phyloP scores from a whole-genome alignment of 2,329 filamentous ascomycete species.

The Alternaria viburni region DNA sequence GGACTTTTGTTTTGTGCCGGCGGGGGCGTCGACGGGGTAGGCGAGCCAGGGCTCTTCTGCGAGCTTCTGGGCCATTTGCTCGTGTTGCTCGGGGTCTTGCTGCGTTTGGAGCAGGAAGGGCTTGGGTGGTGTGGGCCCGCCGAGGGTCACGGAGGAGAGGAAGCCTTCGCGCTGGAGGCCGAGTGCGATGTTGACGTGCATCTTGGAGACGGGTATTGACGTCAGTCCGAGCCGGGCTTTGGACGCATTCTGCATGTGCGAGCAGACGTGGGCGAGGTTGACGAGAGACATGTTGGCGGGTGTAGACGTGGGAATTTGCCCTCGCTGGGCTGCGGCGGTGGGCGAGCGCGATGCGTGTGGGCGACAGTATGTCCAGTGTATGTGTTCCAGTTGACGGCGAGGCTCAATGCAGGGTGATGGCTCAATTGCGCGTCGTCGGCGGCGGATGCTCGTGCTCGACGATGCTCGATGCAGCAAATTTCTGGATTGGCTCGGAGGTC shows the following conservation, averaged over 20 bases:
- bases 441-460: not conserved
- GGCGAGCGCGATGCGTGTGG: constrained; percentile 11
- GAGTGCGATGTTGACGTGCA: constrained; percentile 77
- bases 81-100: constrained; percentile 34
- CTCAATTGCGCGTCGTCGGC: constrained; percentile 33
- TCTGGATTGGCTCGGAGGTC: constrained; percentile 37
- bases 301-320: constrained; percentile 25
- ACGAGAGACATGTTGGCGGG: constrained; percentile 69
- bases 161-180: constrained; percentile 84
- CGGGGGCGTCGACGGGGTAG: constrained; percentile 23
- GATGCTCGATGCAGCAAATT: constrained; percentile 35
- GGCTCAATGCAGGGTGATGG: constrained; percentile 13
- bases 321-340: constrained; percentile 34
- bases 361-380: too few species aligned
- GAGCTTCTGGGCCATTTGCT: constrained; percentile 39
- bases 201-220: constrained; percentile 79
- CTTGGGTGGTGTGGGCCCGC: constrained; percentile 62
- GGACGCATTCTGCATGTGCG: constrained; percentile 88
- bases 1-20: constrained; percentile 5
- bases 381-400: not conserved
- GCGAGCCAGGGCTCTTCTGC: constrained; percentile 52
- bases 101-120: constrained; percentile 44
- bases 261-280: constrained; percentile 80
- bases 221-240: constrained; percentile 84
- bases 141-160: constrained; percentile 78